Evolutionary conservation across 257 asterid species (phyloP).

Genomic region (Nicotiana otophora): DNA sequence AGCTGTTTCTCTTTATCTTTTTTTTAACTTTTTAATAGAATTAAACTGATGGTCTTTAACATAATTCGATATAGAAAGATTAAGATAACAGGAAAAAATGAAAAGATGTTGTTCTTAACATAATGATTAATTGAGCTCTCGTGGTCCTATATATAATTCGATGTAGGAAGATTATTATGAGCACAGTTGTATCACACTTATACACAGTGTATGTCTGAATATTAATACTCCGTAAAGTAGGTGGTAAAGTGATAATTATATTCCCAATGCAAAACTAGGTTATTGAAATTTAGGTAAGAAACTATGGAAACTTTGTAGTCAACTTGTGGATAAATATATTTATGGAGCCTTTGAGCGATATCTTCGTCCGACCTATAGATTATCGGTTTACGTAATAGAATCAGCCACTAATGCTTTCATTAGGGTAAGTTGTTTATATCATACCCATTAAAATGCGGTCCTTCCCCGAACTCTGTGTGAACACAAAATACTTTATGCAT

Average conservation of each 20-base stretch:
- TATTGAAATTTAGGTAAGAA: neutral
- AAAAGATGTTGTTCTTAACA: neutral
- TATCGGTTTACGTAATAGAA: no score
- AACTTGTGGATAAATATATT: neutral
- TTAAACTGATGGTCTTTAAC: neutral
- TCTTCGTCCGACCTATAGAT: no score
- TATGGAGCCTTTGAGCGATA: no score
- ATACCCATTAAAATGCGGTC: neutral
- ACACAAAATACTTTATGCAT: no score
- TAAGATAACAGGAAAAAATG: neutral
- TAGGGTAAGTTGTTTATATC: neutral
- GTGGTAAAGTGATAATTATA: neutral
- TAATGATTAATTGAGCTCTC: neutral
- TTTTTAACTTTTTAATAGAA: neutral
- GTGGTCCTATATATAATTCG: neutral
- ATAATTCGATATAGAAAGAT: neutral
- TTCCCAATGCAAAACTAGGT: neutral
- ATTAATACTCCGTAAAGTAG: neutral
- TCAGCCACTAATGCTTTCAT: no score
- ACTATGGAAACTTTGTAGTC: neutral
- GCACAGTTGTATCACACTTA: neutral
- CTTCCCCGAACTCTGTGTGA: no score
- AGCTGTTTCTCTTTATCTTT: conserved; percentile 9
- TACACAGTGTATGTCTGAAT: neutral
- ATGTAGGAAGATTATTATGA: neutral